Percentiles rank a stretch among this genome's conserved stretches.
These are phyloP conservation scores for Xylona heveae DNA, from an alignment of 495 filamentous ascomycete species.

Conservation along the genomic window DNA sequence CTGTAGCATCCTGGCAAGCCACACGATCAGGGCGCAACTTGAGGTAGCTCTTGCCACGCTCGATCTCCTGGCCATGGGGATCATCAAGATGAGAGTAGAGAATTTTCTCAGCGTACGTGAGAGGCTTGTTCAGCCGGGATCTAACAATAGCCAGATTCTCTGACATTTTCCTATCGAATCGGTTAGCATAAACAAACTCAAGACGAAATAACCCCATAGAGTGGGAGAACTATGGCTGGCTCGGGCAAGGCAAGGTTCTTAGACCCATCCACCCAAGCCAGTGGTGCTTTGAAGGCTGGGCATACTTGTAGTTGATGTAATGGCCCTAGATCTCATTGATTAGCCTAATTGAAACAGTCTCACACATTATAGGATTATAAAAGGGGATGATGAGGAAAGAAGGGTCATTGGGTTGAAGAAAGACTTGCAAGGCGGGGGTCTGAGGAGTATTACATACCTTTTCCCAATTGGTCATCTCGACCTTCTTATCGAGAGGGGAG, in stretches of 20 bases:
- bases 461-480: slow-evolving; percentile 63
- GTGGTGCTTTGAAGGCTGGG: slow-evolving; percentile 1
- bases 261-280: too few relatives aligned
- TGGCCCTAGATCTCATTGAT: slow-evolving; percentile 33
- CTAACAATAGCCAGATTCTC: slow-evolving; percentile 90
- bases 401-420: too few relatives aligned
- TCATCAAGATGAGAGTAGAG: slow-evolving; percentile 98
- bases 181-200: too few relatives aligned
- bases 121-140: slow-evolving; percentile 65
- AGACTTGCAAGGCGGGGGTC: background rate
- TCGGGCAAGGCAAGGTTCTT: too few relatives aligned
- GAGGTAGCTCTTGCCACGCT: slow-evolving; percentile 88
- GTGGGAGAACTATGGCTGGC: too few relatives aligned
- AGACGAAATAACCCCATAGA: too few relatives aligned
- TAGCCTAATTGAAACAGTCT: too few relatives aligned
- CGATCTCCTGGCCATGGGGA: slow-evolving; percentile 84
- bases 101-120: slow-evolving; percentile 96
- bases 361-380: too few relatives aligned
- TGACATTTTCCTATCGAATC: slow-evolving; percentile 73
- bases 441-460: too few relatives aligned
- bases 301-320: slow-evolving; percentile 62
- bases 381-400: too few relatives aligned
- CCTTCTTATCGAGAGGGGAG: slow-evolving; percentile 48
- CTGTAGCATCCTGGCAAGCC: slow-evolving; percentile 98
- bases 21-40: slow-evolving; percentile 93